phyloP scores from a whole-genome alignment of 2,329 filamentous ascomycete genomes.

The Aspergillus fijiensis region DNA sequence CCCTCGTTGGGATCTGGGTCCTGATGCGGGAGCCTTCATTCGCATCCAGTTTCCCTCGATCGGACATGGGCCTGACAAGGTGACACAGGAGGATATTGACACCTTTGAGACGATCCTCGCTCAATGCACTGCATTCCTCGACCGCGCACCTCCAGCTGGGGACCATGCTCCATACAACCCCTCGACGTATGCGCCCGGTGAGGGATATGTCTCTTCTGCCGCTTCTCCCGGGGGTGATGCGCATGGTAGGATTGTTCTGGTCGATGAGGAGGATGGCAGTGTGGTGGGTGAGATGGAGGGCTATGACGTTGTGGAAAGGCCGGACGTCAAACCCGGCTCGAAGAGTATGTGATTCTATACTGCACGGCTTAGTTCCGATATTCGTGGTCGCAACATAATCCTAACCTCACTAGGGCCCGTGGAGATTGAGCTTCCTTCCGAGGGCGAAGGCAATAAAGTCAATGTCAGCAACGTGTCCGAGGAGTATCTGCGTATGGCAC shows the following conservation, averaged over 20 bases:
- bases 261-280: conserved; percentile 95
- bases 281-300: conserved; percentile 90
- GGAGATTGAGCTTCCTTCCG: conserved; percentile 48
- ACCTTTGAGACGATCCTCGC: conserved; percentile 97
- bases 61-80: conserved; percentile 62
- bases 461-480: conserved; percentile 50
- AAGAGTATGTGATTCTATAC: conserved; percentile 65
- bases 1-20: conserved; percentile 89
- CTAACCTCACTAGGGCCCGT: conserved; percentile 44
- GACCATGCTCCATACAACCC: conserved; percentile 68
- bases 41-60: conserved; percentile 82
- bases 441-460: conserved; percentile 50
- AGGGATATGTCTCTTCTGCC: conserved; percentile 64
- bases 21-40: conserved; percentile 85
- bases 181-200: conserved; percentile 72
- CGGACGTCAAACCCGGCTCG: conserved; percentile 75
- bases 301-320: conserved; percentile 76
- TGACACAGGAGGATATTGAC: conserved; percentile 86
- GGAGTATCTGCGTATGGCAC: conserved; percentile 69
- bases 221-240: conserved; percentile 31
- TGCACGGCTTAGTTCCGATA: neutral
- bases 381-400: conserved; percentile 5
- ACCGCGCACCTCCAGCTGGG: conserved; percentile 68
- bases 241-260: conserved; percentile 79
- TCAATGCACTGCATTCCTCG: conserved; percentile 95